Conservation (phyloP, 192 early-diverging fungal species). For the Umbelopsis sp. region DNA sequence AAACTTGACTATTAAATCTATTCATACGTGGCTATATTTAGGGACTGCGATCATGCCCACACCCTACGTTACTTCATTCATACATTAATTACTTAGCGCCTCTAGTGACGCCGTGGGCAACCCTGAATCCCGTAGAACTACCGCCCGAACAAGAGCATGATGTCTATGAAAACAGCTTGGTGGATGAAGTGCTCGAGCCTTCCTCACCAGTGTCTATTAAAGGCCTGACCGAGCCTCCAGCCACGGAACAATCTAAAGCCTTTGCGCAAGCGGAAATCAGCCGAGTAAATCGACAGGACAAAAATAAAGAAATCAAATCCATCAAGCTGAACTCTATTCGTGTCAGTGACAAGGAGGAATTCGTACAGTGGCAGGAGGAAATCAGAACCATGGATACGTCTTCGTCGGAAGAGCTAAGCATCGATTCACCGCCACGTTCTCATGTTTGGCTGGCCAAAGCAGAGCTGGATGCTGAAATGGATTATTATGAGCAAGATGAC, state of each 20-base stretch:
- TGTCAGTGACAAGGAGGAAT: constrained; percentile 13
- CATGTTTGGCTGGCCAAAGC: not conserved
- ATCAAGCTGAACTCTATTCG: constrained; percentile 13
- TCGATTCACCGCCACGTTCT: not conserved
- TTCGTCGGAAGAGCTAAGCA: not conserved
- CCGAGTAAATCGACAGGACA: not conserved
- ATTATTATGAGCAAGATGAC: constrained; percentile 11
- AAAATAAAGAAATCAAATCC: not conserved
- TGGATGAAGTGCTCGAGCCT: not conserved
- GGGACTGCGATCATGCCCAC: constrained; percentile 26
- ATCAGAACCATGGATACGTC: not conserved
- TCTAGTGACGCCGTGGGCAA: constrained; percentile 19
- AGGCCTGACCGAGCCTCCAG: not conserved
- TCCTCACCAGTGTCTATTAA: not conserved
- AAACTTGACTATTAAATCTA: not conserved
- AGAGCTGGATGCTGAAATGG: not conserved
- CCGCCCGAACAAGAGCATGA: not conserved
- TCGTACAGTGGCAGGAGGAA: constrained; percentile 9
- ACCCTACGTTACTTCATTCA: constrained; percentile 17
- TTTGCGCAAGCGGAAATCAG: not conserved
- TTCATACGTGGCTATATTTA: not conserved
- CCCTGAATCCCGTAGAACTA: not conserved
- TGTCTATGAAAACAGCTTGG: not conserved
- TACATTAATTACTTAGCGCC: constrained; percentile 23
- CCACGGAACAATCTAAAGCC: not conserved